Conservation (phyloP, 148 eudicot genomes). For the Heliosperma pusillum region DNA sequence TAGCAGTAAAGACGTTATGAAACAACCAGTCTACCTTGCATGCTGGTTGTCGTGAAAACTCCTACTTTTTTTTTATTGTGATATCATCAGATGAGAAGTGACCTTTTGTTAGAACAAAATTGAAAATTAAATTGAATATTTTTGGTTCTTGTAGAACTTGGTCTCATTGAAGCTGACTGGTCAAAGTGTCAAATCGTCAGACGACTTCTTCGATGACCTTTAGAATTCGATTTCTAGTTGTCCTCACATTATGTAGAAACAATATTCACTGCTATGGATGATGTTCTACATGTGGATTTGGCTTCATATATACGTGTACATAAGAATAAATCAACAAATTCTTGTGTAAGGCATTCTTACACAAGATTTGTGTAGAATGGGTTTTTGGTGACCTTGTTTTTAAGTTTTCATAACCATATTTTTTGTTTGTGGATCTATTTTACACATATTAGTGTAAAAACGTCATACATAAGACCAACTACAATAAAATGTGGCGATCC, state of each 20-base stretch:
- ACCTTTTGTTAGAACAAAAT: not conserved
- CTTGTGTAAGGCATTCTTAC: no score
- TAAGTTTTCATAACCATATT: no score
- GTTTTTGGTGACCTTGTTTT: no score
- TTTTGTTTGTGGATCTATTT: no score
- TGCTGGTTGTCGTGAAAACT: not conserved
- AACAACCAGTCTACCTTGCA: not conserved
- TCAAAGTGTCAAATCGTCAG: not conserved
- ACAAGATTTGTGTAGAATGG: no score
- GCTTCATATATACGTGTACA: not conserved
- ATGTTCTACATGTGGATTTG: not conserved
- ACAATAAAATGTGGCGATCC: not conserved
- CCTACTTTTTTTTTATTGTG: not conserved
- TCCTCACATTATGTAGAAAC: not conserved
- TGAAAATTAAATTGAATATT: not conserved
- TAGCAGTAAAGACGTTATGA: not conserved
- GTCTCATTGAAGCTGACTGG: slow-evolving; percentile 8
- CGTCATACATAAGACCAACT: no score
- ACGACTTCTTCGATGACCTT: not conserved
- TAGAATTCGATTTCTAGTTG: not conserved
- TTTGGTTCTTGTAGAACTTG: not conserved
- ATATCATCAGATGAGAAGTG: not conserved
- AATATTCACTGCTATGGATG: not conserved
- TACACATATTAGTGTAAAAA: no score
- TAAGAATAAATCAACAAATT: not conserved